Evolutionary conservation across 2,329 filamentous ascomycete species (phyloP), one percentile per base, ranked within the genome.

Genomic region (Aspergillus sp.): DNA sequence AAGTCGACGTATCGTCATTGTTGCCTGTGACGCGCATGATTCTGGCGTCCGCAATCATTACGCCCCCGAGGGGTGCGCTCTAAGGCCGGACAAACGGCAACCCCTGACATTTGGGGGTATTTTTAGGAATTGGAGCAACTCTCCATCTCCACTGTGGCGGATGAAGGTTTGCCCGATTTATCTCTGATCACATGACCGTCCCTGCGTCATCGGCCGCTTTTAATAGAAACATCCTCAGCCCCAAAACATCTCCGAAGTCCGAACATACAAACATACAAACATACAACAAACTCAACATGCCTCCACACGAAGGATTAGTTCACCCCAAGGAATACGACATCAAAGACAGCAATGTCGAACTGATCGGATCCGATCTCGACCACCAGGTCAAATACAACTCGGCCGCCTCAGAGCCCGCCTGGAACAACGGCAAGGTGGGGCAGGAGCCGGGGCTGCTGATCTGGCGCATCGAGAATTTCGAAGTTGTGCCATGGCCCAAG

Each of bases 321-420:
- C 86, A 89, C 67, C 78, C 75, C 26, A 84, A 85, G 67, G 81
- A 88, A 69, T 88, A 89, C 69, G 84, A 90, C 71, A 84, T 89
- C 77, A 84, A 86, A 66, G 85, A 89, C 71, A 87, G 84, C 77
- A 90, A 90, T 68, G 84, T 89, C 57, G 85, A 87, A 73, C 80
- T 89, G 57, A 85, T 90, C 59, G 84, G 85, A 58, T 82, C 81
- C 56, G 81, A 85, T 62, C 81, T 90, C 62, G 87, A 90, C 75
- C 87, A 89, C 75, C 81, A 82, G 61, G 84, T 90, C 68, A 90
- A 90, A 70, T 84, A 88, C 79, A 84, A 84, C 60, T 89, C 87
- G 11, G 87, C 87, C 3, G 73, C 80, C 9, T 83, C 83, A 6
- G 87, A 90, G 65, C 87, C 87, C 0, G 87, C 87, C 9, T 90